Evolutionary conservation across 164 flowering plant species (phyloP), one percentile per base, ranked within the genome.

Genomic region (Sedum album): DNA sequence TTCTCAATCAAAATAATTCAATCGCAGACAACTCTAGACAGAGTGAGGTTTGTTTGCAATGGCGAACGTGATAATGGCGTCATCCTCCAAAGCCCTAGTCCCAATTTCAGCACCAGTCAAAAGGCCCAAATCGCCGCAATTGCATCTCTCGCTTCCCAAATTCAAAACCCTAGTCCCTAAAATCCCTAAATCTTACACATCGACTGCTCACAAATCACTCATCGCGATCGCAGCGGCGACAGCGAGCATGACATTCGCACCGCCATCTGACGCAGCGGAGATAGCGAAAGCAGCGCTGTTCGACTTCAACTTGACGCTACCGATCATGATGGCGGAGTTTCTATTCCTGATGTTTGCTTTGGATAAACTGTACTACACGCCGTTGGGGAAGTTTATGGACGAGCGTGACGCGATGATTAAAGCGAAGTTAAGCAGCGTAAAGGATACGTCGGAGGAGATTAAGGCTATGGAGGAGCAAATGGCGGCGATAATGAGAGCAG

Each of bases 401-500:
- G 79, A 80, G 73, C 69, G 98, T n/a, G 96, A 93, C 74, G 85
- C 87, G 4, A 84, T 80, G 21, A 93, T 93, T 25, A 83, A 79
- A 69, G 97, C 74, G 83, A 87, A 81, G 78, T 82, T 91, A 55
- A 68, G 36, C 75, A 78, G 87, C 73, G 96, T 93, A 42, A 87
- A 90, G 83, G 97, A 93, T 85, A 89, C 96, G 0, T 89, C 98
- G 7, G 51, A 18, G 60, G 98, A 90, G 78, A 89, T 93, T 70
- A 91, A 91, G 88, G 80, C 84, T 82, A 82, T 93, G 75, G 98
- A 93, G 66, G 98, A 89, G 30, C 91, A 94, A 76, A 97, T 87
- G 0, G 76, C 81, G 18, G 98, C 98, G 0, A 72, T 90, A 13
- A 79, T 91, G 91, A 78, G 72, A 75, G 98, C 98, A 0, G 98